Conservation (phyloP, 2,329 filamentous ascomycete genomes). For the Beauveria sp. region DNA sequence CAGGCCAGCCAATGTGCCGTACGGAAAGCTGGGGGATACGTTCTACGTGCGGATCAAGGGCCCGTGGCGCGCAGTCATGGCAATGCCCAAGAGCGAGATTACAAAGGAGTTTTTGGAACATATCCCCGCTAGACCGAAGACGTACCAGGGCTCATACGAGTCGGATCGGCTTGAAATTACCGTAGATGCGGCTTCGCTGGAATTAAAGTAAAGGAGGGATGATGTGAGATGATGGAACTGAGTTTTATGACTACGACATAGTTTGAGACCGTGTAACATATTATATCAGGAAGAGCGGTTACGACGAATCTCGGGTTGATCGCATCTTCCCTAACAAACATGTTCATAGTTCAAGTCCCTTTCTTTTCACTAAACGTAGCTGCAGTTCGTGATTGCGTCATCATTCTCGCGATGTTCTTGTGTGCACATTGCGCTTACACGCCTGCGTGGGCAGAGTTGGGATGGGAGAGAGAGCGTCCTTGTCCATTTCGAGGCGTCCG, state of each 20-base stretch:
- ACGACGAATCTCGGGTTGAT: neutral
- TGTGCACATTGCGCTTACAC: no score
- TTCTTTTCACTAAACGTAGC: no score
- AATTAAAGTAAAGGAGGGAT: neutral
- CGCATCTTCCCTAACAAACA: no score
- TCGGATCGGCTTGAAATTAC: neutral
- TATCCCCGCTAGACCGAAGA: neutral
- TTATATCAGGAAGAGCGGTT: no score
- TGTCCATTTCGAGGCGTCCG: no score
- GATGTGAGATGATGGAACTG: neutral
- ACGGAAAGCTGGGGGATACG: constrained; percentile 23
- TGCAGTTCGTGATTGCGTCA: no score
- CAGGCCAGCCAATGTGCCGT: constrained; percentile 23
- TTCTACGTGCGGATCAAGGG: constrained; percentile 26
- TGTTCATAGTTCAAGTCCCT: no score
- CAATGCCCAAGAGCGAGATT: constrained; percentile 15
- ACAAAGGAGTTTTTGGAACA: constrained; percentile 8
- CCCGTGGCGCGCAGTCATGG: constrained; percentile 30
- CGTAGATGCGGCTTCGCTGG: neutral
- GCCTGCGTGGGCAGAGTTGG: no score
- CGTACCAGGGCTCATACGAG: neutral
- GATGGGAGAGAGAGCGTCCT: no score
- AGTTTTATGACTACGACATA: no score
- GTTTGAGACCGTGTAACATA: no score
- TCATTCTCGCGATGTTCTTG: no score